Evolutionary conservation across 1,284 basidiomycete species (phyloP).

Genomic region (Testicularia cyperi): DNA sequence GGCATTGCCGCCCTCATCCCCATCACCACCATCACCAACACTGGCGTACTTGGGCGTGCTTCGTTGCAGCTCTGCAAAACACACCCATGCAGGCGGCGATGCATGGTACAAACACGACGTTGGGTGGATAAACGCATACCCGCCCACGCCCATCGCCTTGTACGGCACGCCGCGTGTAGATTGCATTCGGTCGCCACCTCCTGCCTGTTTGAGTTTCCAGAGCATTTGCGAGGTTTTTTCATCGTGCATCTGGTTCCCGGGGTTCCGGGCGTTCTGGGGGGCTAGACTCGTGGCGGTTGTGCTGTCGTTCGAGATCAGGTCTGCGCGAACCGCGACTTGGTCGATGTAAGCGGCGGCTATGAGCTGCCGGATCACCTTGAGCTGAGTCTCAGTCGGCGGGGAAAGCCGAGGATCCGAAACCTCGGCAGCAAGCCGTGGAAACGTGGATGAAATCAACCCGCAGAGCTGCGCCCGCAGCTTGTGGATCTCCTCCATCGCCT

Average conservation of each 20-base stretch:
- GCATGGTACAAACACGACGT: conserved; percentile 75
- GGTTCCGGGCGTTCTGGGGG: no score
- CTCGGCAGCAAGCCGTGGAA: conserved; percentile 7
- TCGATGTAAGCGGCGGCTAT: conserved; percentile 90
- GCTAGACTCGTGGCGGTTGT: conserved; percentile 13
- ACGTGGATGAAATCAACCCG: conserved; percentile 35
- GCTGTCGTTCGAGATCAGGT: conserved; percentile 65
- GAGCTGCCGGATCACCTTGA: conserved; percentile 87
- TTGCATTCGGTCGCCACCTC: conserved; percentile 69
- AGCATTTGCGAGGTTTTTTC: conserved; percentile 25
- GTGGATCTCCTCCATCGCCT: conserved; percentile 99
- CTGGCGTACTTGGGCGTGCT: conserved; percentile 58
- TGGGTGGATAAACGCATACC: conserved; percentile 88
- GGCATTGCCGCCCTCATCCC: conserved; percentile 3
- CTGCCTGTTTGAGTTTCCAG: conserved; percentile 47
- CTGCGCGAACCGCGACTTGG: conserved; percentile 89
- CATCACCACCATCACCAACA: conserved; percentile 1
- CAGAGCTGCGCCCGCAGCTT: conserved; percentile 82
- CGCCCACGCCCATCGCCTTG: conserved; percentile 73
- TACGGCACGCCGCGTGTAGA: conserved; percentile 82
- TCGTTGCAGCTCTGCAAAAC: conserved; percentile 70
- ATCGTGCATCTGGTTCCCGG: no score
- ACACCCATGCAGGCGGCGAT: conserved; percentile 79
- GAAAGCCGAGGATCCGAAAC: conserved; percentile 38
- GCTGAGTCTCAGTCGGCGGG: conserved; percentile 63